Evolutionary conservation across 176 grass and related monocot species (phyloP).

Genomic region (Musa acuminata): DNA sequence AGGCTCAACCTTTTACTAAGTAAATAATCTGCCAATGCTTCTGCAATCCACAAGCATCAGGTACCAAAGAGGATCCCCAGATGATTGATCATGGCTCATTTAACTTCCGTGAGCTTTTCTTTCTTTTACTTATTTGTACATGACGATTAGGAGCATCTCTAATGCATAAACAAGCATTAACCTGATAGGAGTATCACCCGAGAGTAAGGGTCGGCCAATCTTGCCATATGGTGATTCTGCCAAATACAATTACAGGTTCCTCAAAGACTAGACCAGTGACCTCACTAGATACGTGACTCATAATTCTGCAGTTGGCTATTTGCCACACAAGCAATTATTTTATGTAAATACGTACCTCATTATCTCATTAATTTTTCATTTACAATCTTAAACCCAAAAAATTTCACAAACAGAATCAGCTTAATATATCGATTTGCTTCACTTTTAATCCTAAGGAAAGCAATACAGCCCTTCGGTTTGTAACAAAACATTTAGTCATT

Average conservation of each 20-base stretch:
- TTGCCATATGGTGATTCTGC: not conserved
- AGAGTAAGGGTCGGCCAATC: not conserved
- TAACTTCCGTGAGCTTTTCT: no score
- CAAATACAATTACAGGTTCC: not conserved
- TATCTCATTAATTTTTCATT: not conserved
- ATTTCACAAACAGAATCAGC: not conserved
- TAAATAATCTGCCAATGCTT: no score
- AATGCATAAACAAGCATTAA: not conserved
- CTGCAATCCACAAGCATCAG: not conserved
- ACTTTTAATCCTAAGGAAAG: not conserved
- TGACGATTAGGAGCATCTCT: no score
- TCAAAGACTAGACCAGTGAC: not conserved
- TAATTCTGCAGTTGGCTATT: not conserved
- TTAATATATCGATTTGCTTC: not conserved
- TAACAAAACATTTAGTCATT: not conserved
- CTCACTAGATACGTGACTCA: not conserved
- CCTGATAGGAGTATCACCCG: not conserved
- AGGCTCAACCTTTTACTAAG: not conserved
- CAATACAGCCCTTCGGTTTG: not conserved
- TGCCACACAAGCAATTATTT: not conserved
- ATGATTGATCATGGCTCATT: no score
- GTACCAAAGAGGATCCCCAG: not conserved
- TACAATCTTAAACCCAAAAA: not conserved
- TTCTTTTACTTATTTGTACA: no score
- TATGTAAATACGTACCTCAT: not conserved